Evolutionary conservation across 495 filamentous ascomycete genomes (phyloP).

Genomic region (Penicillium psychrofluorescens): DNA sequence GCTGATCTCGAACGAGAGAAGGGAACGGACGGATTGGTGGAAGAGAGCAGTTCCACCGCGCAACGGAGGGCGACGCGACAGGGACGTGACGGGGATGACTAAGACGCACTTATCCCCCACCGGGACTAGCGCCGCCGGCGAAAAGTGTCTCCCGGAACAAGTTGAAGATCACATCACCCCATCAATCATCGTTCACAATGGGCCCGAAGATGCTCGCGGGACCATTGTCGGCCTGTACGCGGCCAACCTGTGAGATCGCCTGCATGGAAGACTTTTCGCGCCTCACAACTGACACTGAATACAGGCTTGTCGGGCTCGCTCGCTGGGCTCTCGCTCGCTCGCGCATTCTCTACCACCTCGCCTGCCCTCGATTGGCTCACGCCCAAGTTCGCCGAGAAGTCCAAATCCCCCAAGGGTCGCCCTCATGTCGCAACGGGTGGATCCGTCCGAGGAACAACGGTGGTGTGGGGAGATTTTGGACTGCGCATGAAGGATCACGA

Average conservation of each 20-base stretch:
- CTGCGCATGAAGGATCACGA: constrained; percentile 91
- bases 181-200: constrained; percentile 24
- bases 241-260: constrained; percentile 26
- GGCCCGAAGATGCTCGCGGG: constrained; percentile 31
- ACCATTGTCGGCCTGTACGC: constrained; percentile 27
- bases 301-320: constrained; percentile 25
- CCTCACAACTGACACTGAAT: constrained; percentile 15
- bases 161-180: constrained; percentile 10
- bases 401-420: constrained; percentile 86
- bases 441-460: constrained; percentile 83
- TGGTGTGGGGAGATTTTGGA: constrained; percentile 94
- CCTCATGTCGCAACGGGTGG: constrained; percentile 85
- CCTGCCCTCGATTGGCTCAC: constrained; percentile 66
- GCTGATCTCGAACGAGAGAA: constrained; percentile 1
- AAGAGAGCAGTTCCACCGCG: constrained; percentile 2
- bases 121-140: constrained; percentile 13
- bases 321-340: constrained; percentile 29
- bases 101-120: constrained; percentile 16
- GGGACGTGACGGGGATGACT: constrained; percentile 31
- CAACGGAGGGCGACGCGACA: constrained; percentile 18
- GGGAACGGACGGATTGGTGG: constrained; percentile 1
- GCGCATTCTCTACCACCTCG: constrained; percentile 70
- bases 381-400: constrained; percentile 64
- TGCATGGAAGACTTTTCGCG: constrained; percentile 1
- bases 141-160: too few relatives aligned